phyloP scores from a whole-genome alignment of 2,329 filamentous ascomycete species.

The Sporothrix pallida region DNA sequence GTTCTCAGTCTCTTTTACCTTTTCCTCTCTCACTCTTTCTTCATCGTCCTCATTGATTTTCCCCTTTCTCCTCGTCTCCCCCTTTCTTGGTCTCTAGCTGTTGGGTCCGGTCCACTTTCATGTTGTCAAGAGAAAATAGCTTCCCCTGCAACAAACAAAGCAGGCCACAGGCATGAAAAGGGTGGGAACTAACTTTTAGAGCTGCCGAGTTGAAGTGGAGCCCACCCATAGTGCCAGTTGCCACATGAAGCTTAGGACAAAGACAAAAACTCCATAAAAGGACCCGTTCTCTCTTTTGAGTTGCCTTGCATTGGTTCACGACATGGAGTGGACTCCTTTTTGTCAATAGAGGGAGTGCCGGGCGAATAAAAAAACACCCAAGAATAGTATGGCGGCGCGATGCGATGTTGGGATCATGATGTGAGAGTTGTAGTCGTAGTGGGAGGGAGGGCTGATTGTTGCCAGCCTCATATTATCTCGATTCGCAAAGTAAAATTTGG shows the following conservation, averaged over 20 bases:
- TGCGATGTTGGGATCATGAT: too few relatives aligned
- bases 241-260: conserved; percentile 1
- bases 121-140: not conserved
- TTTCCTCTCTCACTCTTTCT: not conserved
- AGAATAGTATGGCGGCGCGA: not conserved
- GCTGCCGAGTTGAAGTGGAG: conserved; percentile 25
- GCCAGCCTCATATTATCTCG: not conserved
- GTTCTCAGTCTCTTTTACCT: not conserved
- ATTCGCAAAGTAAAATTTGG: not conserved
- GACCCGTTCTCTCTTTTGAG: not conserved
- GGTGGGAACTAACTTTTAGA: conserved; percentile 26
- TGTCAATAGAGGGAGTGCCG: not conserved
- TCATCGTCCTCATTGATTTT: not conserved
- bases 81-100: not conserved
- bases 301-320: conserved; percentile 8
- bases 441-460: conserved; percentile 13
- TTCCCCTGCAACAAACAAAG: not conserved
- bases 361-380: not conserved
- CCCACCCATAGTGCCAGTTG: conserved; percentile 5
- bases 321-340: not conserved
- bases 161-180: not conserved
- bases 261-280: too few relatives aligned
- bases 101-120: conserved; percentile 13
- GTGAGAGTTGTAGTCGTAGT: not conserved
- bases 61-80: conserved; percentile 1